Conservation (phyloP, 208 protist genomes). For the Acanthamoeba quina region DNA sequence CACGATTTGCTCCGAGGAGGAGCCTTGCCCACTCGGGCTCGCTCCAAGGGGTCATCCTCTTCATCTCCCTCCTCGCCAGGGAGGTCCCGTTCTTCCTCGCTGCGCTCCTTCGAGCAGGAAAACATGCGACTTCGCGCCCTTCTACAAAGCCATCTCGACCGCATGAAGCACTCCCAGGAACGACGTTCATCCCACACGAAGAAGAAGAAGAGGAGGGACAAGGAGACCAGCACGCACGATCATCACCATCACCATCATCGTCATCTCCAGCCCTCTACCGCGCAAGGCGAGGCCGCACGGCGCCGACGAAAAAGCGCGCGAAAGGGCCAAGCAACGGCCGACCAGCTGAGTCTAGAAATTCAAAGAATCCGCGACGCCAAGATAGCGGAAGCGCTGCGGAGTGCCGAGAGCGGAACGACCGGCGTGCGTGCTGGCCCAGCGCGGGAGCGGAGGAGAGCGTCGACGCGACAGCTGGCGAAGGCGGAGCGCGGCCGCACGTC, state of each 20-base stretch:
- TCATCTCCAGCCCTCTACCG: neutral
- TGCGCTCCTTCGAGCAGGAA: neutral
- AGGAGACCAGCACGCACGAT: neutral
- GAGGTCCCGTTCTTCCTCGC: neutral
- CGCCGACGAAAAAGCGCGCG: neutral
- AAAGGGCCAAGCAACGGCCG: neutral
- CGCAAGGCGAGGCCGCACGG: neutral
- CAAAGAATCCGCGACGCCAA: neutral
- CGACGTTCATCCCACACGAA: neutral
- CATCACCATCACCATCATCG: neutral
- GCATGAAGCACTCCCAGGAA: neutral
- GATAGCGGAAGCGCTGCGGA: neutral
- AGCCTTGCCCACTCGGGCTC: too few relatives aligned
- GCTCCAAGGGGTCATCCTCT: neutral
- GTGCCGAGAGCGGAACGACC: neutral
- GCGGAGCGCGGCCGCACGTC: too few relatives aligned
- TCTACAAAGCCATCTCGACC: neutral
- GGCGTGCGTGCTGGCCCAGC: neutral
- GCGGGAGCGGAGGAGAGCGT: too few relatives aligned
- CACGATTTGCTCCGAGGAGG: too few relatives aligned
- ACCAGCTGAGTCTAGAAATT: neutral
- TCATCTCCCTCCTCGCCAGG: neutral
- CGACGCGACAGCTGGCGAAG: too few relatives aligned
- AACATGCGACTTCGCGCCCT: neutral
- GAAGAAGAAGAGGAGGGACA: neutral